Evolutionary conservation across 768 basidiomycete species (phyloP), one percentile per base, ranked within the genome.

Genomic region (Punctularia strigosozonata): DNA sequence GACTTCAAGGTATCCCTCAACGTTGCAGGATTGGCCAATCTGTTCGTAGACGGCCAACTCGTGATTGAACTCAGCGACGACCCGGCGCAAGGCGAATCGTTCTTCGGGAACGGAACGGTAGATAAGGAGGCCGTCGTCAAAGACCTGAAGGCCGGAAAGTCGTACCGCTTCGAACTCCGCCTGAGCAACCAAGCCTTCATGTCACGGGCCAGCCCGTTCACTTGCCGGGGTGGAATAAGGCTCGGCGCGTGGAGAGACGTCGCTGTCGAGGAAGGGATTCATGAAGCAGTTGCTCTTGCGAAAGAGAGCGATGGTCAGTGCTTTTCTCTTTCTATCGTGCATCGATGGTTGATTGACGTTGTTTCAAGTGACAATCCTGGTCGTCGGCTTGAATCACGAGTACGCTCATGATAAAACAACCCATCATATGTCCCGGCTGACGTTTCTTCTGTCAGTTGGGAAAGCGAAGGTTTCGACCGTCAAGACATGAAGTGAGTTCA

Each of bases 391-490:
- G 30, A 77, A 74, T 50, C 61, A 69, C 25, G 74, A 76, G 61
- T 73, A 37, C 5, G n/a, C n/a, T n/a, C n/a, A n/a, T n/a, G n/a
- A 62, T 54, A 5, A 13, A 30, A 5, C 14, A 20, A 43, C 26
- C 36, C 36, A 31, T 31, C 14, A 15, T 55, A 13, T 21, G 31
- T 41, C 17, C 14, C 24, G 5, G 22, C 17, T 31, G 19, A 6
- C 17, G 18, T 8, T 18, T 18, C 31, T 35, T 5, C 37, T 36
- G 8, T n/a, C 28, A 58, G 56, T 41, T 69, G 64, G 64, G 76
- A 80, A 50, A 69, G 66, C 31, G 77, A 80, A 58, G 75, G 74
- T 2, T 69, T 68, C 44, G 78, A 80, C 49, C 61, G 77, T 30
- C 49, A 59, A 8, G 50, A 66, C 43, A 56, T 70, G 47, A 59